Conservation (phyloP, 495 filamentous ascomycete species). For the Tetracladium setigerum region DNA sequence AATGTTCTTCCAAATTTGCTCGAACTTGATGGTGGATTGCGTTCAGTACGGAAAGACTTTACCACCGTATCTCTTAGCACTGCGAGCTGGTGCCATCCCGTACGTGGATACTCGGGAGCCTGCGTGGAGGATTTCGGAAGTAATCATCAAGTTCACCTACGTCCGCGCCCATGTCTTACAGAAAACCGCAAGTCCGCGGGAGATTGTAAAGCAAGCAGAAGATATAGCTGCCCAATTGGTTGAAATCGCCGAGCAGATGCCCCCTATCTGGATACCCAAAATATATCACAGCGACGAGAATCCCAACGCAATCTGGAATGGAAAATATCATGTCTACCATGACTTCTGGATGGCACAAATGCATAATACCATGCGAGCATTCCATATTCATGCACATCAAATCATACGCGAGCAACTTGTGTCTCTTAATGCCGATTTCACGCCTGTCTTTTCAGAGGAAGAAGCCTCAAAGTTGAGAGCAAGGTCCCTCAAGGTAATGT, state of each 20-base stretch:
- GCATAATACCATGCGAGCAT: conserved; percentile 59
- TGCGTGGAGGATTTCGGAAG: conserved; percentile 21
- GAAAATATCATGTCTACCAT: conserved; percentile 52
- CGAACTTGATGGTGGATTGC: conserved; percentile 34
- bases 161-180: conserved; percentile 37
- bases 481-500: conserved; percentile 13
- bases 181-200: conserved; percentile 29
- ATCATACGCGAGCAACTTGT: conserved; percentile 34
- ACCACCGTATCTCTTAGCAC: conserved; percentile 27
- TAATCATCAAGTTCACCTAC: conserved; percentile 36
- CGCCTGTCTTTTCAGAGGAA: conserved; percentile 6
- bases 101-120: conserved; percentile 20
- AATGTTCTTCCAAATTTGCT: conserved; percentile 51
- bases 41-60: conserved; percentile 29
- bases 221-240: conserved; percentile 45
- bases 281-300: conserved; percentile 27
- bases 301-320: conserved; percentile 37
- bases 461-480: conserved; percentile 2
- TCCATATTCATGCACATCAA: conserved; percentile 49
- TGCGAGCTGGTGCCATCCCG: conserved; percentile 27
- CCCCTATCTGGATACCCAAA: conserved; percentile 29
- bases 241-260: conserved; percentile 32
- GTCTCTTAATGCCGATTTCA: conserved; percentile 7
- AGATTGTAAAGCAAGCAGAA: conserved; percentile 37
- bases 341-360: conserved; percentile 48